These are phyloP conservation scores for Clarireedia paspali DNA, from an alignment of 2,329 filamentous ascomycete species.

Conservation along the genomic window DNA sequence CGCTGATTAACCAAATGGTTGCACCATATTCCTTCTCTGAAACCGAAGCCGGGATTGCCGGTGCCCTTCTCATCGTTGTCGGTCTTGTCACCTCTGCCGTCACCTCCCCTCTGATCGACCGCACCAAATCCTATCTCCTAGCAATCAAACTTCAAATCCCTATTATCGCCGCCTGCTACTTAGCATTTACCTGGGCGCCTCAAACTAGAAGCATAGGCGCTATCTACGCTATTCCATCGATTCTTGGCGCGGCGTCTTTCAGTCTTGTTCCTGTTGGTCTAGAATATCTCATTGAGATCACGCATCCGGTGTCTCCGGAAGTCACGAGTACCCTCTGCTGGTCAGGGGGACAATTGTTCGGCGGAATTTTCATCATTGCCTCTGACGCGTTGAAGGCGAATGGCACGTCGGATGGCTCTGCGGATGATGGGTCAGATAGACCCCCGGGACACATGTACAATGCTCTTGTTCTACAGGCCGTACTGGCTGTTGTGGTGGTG, in stretches of 20 bases:
- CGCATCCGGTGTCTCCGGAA: conserved; percentile 80
- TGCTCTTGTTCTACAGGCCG: conserved; percentile 71
- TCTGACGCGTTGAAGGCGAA: conserved; percentile 63
- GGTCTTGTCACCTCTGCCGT: conserved; percentile 74
- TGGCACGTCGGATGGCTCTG: conserved; percentile 29
- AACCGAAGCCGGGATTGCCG: conserved; percentile 80
- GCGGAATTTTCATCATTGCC: conserved; percentile 76
- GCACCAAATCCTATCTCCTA: conserved; percentile 69
- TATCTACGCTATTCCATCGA: conserved; percentile 65
- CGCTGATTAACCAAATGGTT: conserved; percentile 84
- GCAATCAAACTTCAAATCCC: conserved; percentile 70
- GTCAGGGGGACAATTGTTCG: conserved; percentile 78
- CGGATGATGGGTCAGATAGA: conserved; percentile 32
- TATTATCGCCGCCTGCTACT: conserved; percentile 63
- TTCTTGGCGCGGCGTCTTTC: conserved; percentile 77
- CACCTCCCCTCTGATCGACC: conserved; percentile 74
- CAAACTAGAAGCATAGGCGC: conserved; percentile 47
- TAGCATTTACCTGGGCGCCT: conserved; percentile 77
- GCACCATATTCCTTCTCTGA: conserved; percentile 78
- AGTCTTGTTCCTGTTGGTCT: conserved; percentile 74
- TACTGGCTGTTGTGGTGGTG: conserved; percentile 55
- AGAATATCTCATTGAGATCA: conserved; percentile 81
- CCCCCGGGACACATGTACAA: conserved; percentile 67
- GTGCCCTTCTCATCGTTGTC: conserved; percentile 81
- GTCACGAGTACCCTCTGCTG: conserved; percentile 78